Evolutionary conservation across 139 green algal species (phyloP), one percentile per base, ranked within the genome.

Genomic region (Raphidocelis subcapitata): DNA sequence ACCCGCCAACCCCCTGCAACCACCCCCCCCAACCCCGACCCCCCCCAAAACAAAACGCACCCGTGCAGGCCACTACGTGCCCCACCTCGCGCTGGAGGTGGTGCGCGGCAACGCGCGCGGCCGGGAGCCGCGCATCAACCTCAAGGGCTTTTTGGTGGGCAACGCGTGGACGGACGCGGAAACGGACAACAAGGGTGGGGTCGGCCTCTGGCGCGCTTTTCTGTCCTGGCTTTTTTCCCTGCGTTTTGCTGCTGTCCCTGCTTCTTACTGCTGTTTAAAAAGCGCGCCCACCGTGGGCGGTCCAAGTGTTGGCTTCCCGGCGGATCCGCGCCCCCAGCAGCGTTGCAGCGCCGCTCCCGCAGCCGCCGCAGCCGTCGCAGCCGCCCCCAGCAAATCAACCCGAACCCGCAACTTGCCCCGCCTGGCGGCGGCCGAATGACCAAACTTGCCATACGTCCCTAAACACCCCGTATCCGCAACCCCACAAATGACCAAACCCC

Each of bases 161-260:
- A 97, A 97, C 67, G 75, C 91, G 1, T 97, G 88, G 90, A 93
- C 89, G 0, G 88, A 97, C 62, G 56, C 89, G 2, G 44, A 62
- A 2, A 83, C 87, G 2, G 92, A 97, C 79, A 97, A 97, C 76
- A 49, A 81, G 24, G 85, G 88, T 78, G 52, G n/a, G n/a, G n/a
- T n/a, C n/a, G n/a, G n/a, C n/a, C n/a, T n/a, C n/a, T n/a, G n/a
- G n/a, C n/a, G n/a, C 3, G 77, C 3, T 0, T 44, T 12, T 1
- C 62, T 5, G 31, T 55, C 47, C 20, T 55, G 47, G 47, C 16
- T 24, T 16, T 20, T 24, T 55, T 16, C 47, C n/a, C n/a, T n/a
- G n/a, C n/a, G n/a, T n/a, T n/a, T n/a, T n/a, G n/a, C n/a, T n/a
- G n/a, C n/a, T n/a, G n/a, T n/a, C n/a, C n/a, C n/a, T n/a, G n/a